Conservation (phyloP, 2,329 filamentous ascomycete genomes). For the Xylariomycetidae sp. region DNA sequence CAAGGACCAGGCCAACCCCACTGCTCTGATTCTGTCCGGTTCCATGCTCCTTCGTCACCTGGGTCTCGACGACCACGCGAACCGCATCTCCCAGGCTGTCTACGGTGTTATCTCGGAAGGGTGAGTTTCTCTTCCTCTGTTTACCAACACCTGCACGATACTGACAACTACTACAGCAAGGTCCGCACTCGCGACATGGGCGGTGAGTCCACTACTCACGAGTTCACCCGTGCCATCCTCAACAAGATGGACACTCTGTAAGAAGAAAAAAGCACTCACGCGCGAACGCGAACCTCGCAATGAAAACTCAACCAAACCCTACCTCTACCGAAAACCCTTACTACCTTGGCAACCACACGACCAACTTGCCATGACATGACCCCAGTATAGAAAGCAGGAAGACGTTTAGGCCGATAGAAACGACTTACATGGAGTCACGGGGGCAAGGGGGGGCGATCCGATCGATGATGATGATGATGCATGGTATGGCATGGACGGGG, state of each 20-base stretch:
- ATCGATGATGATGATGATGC: no score
- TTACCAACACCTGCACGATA: slow-evolving; percentile 3
- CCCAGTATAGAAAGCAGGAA: neutral
- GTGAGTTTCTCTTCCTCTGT: slow-evolving; percentile 46
- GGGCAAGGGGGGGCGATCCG: no score
- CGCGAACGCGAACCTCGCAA: no score
- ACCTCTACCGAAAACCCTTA: neutral
- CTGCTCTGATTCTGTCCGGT: slow-evolving; percentile 87
- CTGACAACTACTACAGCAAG: slow-evolving; percentile 57
- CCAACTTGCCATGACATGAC: neutral
- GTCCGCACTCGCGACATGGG: slow-evolving; percentile 94
- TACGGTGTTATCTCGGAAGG: slow-evolving; percentile 80
- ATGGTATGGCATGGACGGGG: no score
- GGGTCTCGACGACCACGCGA: slow-evolving; percentile 95
- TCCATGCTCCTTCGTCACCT: slow-evolving; percentile 97
- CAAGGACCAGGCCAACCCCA: slow-evolving; percentile 99
- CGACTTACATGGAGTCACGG: neutral
- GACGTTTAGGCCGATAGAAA: neutral
- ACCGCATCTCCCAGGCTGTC: slow-evolving; percentile 88
- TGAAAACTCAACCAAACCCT: neutral
- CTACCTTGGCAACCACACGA: neutral
- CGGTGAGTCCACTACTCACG: slow-evolving; percentile 80
- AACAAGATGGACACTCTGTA: slow-evolving; percentile 86
- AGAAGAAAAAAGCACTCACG: slow-evolving; percentile 20
- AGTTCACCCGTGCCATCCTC: slow-evolving; percentile 92